Percentiles rank a stretch among this genome's conserved stretches.
phyloP scores from a whole-genome alignment of 2,329 filamentous ascomycete species.

The Aspergillus ruber region DNA sequence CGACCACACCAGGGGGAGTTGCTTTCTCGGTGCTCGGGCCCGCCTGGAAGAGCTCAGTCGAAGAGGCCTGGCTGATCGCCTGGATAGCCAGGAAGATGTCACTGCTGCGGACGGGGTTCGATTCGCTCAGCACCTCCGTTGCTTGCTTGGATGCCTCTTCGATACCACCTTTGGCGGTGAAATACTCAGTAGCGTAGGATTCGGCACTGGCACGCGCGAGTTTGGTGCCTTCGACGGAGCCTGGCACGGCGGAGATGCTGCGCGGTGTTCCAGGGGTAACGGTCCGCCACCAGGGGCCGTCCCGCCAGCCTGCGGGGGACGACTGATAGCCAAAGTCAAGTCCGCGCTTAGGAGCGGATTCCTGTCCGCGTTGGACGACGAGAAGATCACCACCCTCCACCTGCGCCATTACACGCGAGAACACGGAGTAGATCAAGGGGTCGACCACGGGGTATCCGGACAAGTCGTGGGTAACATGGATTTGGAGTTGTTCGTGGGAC shows the following conservation, averaged over 20 bases:
- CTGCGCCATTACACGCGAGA: conserved; percentile 96
- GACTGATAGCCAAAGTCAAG: conserved; percentile 36
- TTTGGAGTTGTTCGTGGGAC: conserved; percentile 91
- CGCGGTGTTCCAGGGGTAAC: conserved; percentile 56
- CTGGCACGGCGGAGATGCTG: conserved; percentile 72
- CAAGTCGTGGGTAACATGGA: conserved; percentile 95
- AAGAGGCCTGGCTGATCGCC: conserved; percentile 63
- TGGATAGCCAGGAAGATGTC: conserved; percentile 96
- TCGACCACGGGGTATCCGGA: conserved; percentile 91
- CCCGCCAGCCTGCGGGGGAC: conserved; percentile 63
- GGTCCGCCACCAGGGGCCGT: conserved; percentile 90
- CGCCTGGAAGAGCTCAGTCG: conserved; percentile 62
- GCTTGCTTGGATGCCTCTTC: conserved; percentile 74
- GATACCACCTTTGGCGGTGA: conserved; percentile 67
- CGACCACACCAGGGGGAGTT: conserved; percentile 26
- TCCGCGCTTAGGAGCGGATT: conserved; percentile 64
- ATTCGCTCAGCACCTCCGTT: conserved; percentile 70
- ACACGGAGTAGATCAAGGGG: conserved; percentile 83
- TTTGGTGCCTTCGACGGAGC: conserved; percentile 80
- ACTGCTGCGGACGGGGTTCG: conserved; percentile 83
- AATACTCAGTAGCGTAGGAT: conserved; percentile 79
- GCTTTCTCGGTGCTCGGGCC: conserved; percentile 40
- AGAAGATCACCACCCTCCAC: conserved; percentile 94
- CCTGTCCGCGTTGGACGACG: conserved; percentile 87
- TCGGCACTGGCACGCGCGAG: conserved; percentile 85